These are phyloP conservation scores for Flaveria trinervia DNA, from an alignment of 129 eudicot species.

Conservation along the genomic window DNA sequence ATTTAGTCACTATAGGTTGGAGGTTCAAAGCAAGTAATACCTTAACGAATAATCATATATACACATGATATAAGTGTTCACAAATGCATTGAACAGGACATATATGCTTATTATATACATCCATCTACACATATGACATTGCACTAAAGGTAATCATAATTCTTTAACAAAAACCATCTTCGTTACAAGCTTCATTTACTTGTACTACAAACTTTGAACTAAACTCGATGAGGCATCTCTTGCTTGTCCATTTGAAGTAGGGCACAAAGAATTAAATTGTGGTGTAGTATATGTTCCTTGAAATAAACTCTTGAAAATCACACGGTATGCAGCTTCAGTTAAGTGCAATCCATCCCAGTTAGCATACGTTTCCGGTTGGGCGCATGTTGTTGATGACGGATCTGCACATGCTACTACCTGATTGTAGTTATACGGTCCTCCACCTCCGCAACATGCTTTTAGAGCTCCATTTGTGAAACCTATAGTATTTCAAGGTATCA, in stretches of 20 bases:
- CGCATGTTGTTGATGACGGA: conserved; percentile 35
- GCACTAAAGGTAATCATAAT: conserved; percentile 16
- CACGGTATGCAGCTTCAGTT: conserved; percentile 54
- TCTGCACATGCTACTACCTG: conserved; percentile 36
- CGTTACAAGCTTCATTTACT: conserved; percentile 15
- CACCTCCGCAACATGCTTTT: conserved; percentile 68
- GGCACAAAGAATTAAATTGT: conserved; percentile 29
- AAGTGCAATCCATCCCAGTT: conserved; percentile 81
- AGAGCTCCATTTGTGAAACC: conserved; percentile 56
- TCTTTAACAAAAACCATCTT: not conserved
- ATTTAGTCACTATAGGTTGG: not conserved
- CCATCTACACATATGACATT: conserved; percentile 24
- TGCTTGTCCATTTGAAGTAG: conserved; percentile 19
- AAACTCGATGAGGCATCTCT: conserved; percentile 23
- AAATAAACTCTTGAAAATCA: conserved; percentile 47
- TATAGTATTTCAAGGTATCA: conserved; percentile 16
- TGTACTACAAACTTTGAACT: conserved; percentile 36
- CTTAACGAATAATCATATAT: not conserved
- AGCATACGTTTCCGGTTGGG: conserved; percentile 44
- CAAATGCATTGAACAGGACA: not conserved
- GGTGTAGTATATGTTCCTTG: conserved; percentile 48
- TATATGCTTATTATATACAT: conserved; percentile 18
- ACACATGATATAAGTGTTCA: not conserved
- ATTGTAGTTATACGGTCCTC: conserved; percentile 58
- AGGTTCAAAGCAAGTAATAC: not conserved